These are phyloP conservation scores for Mucor mucedo DNA, from an alignment of 371 early-diverging fungal species.

Conservation along the genomic window DNA sequence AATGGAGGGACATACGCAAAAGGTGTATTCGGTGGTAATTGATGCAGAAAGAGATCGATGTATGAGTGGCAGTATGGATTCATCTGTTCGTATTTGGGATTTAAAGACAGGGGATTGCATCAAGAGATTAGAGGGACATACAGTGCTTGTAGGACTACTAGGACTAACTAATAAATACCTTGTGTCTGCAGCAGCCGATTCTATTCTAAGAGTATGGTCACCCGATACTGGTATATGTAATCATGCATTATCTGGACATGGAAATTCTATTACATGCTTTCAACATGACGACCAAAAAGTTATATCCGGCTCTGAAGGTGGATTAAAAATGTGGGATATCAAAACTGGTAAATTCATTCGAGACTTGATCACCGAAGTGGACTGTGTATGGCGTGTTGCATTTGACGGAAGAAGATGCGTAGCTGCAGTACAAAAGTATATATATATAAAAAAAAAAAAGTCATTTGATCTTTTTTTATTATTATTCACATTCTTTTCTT, in stretches of 20 bases:
- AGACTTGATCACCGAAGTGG: slow-evolving; percentile 73
- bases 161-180: slow-evolving; percentile 81
- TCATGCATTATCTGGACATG: slow-evolving; percentile 72
- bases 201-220: slow-evolving; percentile 94
- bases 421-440: slow-evolving; percentile 78
- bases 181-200: slow-evolving; percentile 97
- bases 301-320: slow-evolving; percentile 92
- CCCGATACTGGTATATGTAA: slow-evolving; percentile 74
- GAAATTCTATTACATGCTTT: slow-evolving; percentile 93
- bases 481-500: background rate
- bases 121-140: slow-evolving; percentile 77
- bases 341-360: slow-evolving; percentile 76
- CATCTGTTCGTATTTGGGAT: slow-evolving; percentile 93
- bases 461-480: background rate
- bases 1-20: slow-evolving; percentile 88
- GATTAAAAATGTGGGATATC: slow-evolving; percentile 94
- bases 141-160: slow-evolving; percentile 91
- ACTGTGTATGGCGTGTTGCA: slow-evolving; percentile 92
- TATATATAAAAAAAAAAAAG: too few species aligned
- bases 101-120: slow-evolving; percentile 77
- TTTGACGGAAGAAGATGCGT: slow-evolving; percentile 87
- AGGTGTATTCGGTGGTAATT: slow-evolving; percentile 90
- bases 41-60: slow-evolving; percentile 76
- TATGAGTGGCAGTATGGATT: slow-evolving; percentile 95
- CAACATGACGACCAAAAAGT: slow-evolving; percentile 88